Evolutionary conservation across 2,329 filamentous ascomycete genomes (phyloP).

Genomic region (Nemania abortiva): DNA sequence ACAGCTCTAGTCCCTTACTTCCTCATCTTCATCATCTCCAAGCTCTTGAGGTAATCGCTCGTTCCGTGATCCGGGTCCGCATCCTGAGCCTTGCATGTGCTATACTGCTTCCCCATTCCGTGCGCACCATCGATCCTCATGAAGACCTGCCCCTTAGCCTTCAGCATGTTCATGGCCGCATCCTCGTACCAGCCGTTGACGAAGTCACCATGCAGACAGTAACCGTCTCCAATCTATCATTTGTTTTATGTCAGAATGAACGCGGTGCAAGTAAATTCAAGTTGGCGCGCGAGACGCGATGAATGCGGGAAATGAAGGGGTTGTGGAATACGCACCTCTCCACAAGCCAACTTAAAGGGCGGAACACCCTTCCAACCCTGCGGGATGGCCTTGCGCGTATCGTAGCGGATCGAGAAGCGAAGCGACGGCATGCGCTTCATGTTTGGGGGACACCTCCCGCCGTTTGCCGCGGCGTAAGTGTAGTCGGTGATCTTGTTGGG

Average conservation of each 20-base stretch:
- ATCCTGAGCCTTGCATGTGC: slow-evolving; percentile 54
- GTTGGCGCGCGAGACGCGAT: not conserved
- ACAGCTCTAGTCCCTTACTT: not conserved
- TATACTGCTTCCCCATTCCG: slow-evolving; percentile 49
- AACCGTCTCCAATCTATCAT: slow-evolving; percentile 47
- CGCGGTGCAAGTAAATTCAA: not conserved
- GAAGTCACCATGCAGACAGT: slow-evolving; percentile 60
- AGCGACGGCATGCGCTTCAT: slow-evolving; percentile 61
- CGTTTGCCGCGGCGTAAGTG: slow-evolving; percentile 28
- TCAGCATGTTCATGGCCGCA: slow-evolving; percentile 57
- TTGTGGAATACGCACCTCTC: slow-evolving; percentile 41
- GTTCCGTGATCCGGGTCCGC: slow-evolving; percentile 57
- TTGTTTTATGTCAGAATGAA: not conserved
- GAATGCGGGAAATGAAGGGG: not conserved
- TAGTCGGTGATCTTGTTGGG: slow-evolving; percentile 47
- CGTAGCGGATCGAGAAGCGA: slow-evolving; percentile 57
- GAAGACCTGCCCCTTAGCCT: slow-evolving; percentile 47
- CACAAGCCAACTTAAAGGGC: slow-evolving; percentile 59
- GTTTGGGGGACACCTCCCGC: slow-evolving; percentile 26
- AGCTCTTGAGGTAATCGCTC: slow-evolving; percentile 55
- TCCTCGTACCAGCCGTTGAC: slow-evolving; percentile 60
- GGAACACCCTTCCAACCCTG: slow-evolving; percentile 60
- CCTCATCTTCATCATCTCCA: slow-evolving; percentile 38
- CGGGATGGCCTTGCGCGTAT: slow-evolving; percentile 49
- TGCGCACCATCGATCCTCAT: slow-evolving; percentile 52